Percentiles rank a stretch among this genome's conserved stretches.
phyloP scores from a whole-genome alignment of 768 basidiomycete genomes.

The Pleurotus citrinopileatus region DNA sequence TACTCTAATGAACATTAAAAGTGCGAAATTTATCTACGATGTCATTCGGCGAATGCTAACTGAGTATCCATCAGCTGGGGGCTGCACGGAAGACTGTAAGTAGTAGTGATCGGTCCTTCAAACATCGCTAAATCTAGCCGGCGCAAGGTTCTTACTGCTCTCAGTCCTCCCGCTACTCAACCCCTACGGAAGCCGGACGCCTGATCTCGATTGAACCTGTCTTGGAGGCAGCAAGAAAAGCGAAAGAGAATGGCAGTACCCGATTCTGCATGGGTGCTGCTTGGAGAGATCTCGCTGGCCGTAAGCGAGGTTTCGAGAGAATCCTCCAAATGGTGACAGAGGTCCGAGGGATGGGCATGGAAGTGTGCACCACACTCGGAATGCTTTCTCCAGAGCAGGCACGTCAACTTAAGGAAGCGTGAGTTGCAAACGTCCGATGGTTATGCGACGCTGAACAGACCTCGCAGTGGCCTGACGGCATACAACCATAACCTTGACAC shows the following conservation, averaged over 20 bases:
- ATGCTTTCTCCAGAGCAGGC: slow-evolving; percentile 97
- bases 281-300: slow-evolving; percentile 92
- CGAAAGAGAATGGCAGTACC: slow-evolving; percentile 95
- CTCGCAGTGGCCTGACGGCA: slow-evolving; percentile 79
- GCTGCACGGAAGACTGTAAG: slow-evolving; percentile 94
- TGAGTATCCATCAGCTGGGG: slow-evolving; percentile 61
- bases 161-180: slow-evolving; percentile 91
- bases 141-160: slow-evolving; percentile 90
- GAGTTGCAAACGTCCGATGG: slow-evolving; percentile 25
- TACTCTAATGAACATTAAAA: slow-evolving; percentile 98
- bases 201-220: slow-evolving; percentile 91
- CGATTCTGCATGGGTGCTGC: slow-evolving; percentile 99
- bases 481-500: slow-evolving; percentile 99
- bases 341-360: slow-evolving; percentile 96
- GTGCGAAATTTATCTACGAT: slow-evolving; percentile 45
- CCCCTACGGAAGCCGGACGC: slow-evolving; percentile 83
- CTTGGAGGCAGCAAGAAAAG: slow-evolving; percentile 86
- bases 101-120: slow-evolving; percentile 8
- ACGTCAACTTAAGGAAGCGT: slow-evolving; percentile 89
- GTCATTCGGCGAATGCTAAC: slow-evolving; percentile 18
- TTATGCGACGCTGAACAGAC: slow-evolving; percentile 13
- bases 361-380: slow-evolving; percentile 97
- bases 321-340: slow-evolving; percentile 91
- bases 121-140: slow-evolving; percentile 10
- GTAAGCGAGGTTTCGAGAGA: slow-evolving; percentile 90